Percentiles rank a stretch among this genome's conserved stretches.
Conservation (phyloP, 495 filamentous ascomycete species). For the Aspergillus sclerotiicarbonarius region DNA sequence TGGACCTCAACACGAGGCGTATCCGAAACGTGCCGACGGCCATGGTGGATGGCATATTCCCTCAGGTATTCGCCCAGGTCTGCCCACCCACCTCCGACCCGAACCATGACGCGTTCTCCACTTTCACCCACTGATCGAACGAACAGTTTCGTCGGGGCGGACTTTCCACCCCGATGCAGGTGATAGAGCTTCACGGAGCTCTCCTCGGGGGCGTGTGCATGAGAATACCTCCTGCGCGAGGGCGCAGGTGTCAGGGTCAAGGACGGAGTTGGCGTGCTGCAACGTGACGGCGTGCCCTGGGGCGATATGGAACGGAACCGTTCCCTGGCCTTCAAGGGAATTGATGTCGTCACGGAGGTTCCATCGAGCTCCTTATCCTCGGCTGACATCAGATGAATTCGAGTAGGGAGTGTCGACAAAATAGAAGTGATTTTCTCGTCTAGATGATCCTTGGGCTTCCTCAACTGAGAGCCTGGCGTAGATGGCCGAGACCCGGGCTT, state of each 20-base stretch:
- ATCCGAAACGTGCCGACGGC: constrained; percentile 46
- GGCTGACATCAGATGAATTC: constrained; percentile 66
- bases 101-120: constrained; percentile 94
- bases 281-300: constrained; percentile 33
- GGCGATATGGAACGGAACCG: constrained; percentile 39
- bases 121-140: constrained; percentile 87
- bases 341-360: constrained; percentile 36
- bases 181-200: constrained; percentile 87
- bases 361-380: constrained; percentile 35
- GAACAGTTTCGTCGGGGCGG: constrained; percentile 87
- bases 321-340: constrained; percentile 33
- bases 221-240: constrained; percentile 34
- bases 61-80: constrained; percentile 93
- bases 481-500: constrained; percentile 32
- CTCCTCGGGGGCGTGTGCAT: constrained; percentile 40
- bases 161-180: constrained; percentile 76
- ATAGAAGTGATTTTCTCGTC: constrained; percentile 85
- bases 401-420: constrained; percentile 73
- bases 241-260: constrained; percentile 66
- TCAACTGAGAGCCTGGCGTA: constrained; percentile 30
- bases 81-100: constrained; percentile 94
- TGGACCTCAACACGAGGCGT: constrained; percentile 45
- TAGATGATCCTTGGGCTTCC: constrained; percentile 62
- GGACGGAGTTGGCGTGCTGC: constrained; percentile 60
- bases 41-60: constrained; percentile 89